A percentile compares a stretch with the other conserved stretches of the same genome.
Evolutionary conservation across 2,329 filamentous ascomycete genomes (phyloP).

Genomic region (Diplodia seriata): DNA sequence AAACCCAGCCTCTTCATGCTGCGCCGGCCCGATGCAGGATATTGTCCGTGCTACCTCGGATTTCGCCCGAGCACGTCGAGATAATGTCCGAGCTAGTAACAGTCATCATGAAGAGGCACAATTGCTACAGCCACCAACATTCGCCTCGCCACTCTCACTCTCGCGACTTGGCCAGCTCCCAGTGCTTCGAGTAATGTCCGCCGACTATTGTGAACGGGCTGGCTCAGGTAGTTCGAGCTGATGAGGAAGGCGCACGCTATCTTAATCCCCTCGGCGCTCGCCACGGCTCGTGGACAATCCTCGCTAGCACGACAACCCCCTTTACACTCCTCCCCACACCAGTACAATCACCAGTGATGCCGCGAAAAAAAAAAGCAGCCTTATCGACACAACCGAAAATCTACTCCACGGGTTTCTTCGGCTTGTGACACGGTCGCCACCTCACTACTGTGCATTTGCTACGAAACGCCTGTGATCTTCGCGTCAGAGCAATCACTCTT

Average conservation of each 20-base stretch:
- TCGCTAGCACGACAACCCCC: conserved; percentile 2
- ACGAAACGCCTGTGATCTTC: neutral
- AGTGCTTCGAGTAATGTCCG: neutral
- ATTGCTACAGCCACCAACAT: neutral
- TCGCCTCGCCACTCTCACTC: neutral
- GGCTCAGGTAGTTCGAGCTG: neutral
- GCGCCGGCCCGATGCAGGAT: neutral
- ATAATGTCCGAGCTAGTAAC: neutral
- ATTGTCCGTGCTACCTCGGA: neutral
- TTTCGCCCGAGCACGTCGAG: neutral
- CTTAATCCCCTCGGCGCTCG: neutral
- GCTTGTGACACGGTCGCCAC: neutral
- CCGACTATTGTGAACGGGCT: neutral
- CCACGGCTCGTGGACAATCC: neutral
- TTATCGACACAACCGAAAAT: neutral
- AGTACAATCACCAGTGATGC: neutral
- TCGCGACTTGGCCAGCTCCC: neutral
- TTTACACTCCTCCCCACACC: neutral
- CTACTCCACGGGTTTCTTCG: neutral
- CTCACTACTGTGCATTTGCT: neutral
- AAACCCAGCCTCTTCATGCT: neutral
- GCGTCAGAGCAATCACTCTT: neutral
- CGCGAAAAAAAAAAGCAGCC: neutral
- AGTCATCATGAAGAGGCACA: neutral
- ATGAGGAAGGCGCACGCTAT: conserved; percentile 1